phyloP scores from a whole-genome alignment of 1,284 basidiomycete species.

The Lentinula novae-zelandiae region DNA sequence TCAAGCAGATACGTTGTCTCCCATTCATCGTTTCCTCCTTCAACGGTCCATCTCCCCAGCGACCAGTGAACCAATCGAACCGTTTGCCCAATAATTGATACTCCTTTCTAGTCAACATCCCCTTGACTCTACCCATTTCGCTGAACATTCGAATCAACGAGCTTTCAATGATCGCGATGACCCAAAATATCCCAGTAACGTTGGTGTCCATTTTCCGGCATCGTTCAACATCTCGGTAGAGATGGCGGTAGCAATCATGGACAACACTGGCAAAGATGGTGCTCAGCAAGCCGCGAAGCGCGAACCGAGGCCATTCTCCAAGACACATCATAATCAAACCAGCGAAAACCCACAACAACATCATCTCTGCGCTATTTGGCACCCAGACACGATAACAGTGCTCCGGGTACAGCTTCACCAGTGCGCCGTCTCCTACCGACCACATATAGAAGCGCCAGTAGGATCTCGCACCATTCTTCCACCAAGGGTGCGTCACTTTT shows the following conservation, averaged over 20 bases:
- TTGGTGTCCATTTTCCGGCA: constrained; percentile 30
- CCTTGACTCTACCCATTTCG: constrained; percentile 45
- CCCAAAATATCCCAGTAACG: constrained; percentile 32
- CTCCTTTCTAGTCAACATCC: constrained; percentile 43
- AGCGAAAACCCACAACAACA: constrained; percentile 28
- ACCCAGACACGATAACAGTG: constrained; percentile 40
- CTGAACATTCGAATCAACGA: constrained; percentile 46
- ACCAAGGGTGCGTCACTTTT: constrained; percentile 54
- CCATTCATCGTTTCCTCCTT: constrained; percentile 41
- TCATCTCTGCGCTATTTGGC: constrained; percentile 47
- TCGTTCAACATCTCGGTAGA: constrained; percentile 35
- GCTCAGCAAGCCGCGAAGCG: constrained; percentile 21
- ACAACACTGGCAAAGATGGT: constrained; percentile 40
- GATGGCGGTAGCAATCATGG: constrained; percentile 47
- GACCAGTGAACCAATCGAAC: constrained; percentile 55
- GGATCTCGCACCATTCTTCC: constrained; percentile 43
- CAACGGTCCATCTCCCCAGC: constrained; percentile 35
- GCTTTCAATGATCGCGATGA: constrained; percentile 43
- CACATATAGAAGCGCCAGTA: constrained; percentile 58
- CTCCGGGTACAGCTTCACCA: constrained; percentile 46
- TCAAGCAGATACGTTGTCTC: not conserved
- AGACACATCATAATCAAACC: constrained; percentile 3
- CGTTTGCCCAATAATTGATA: constrained; percentile 32
- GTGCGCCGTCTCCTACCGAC: constrained; percentile 52
- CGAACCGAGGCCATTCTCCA: constrained; percentile 15